Percentiles rank a stretch among this genome's conserved stretches.
Conservation (phyloP, 2,329 filamentous ascomycete species). For the Aspergillus eucalypticola region DNA sequence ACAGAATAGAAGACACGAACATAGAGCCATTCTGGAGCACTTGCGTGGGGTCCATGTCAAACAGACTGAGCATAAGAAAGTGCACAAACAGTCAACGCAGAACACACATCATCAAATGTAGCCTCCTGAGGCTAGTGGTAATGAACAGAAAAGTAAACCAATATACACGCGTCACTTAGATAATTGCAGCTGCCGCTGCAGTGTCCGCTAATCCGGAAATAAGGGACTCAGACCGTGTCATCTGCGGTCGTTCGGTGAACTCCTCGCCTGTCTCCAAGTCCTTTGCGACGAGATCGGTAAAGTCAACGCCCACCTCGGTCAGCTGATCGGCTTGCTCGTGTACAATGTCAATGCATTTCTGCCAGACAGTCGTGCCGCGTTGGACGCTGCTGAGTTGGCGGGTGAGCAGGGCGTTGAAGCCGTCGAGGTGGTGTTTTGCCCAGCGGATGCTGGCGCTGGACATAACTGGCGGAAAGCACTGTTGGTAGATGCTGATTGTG, state of each 20-base stretch:
- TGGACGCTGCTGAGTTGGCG: conserved; percentile 87
- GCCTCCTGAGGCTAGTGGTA: neutral
- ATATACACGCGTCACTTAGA: neutral
- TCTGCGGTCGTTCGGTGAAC: conserved; percentile 18
- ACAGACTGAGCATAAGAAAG: neutral
- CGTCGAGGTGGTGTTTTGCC: conserved; percentile 94
- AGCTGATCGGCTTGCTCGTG: conserved; percentile 78
- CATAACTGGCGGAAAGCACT: conserved; percentile 79
- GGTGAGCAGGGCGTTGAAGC: conserved; percentile 79
- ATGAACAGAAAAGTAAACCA: neutral
- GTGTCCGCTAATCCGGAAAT: conserved; percentile 23
- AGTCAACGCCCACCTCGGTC: conserved; percentile 84
- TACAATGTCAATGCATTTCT: conserved; percentile 78
- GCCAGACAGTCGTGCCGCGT: conserved; percentile 72
- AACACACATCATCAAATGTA: neutral
- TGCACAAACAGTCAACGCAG: too few relatives aligned
- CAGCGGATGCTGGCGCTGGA: conserved; percentile 96
- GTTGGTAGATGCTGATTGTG: conserved; percentile 84
- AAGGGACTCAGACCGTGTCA: conserved; percentile 28
- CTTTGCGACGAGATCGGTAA: conserved; percentile 74
- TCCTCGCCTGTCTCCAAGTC: conserved; percentile 40
- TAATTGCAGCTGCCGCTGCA: conserved; percentile 6
- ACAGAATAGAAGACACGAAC: neutral
- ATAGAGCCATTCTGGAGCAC: neutral
- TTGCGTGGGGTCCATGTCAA: neutral